Percentiles rank a stretch among this genome's conserved stretches.
Evolutionary conservation across 345 rosid genomes (phyloP).

Genomic region (Erysimum cheiranthoides): DNA sequence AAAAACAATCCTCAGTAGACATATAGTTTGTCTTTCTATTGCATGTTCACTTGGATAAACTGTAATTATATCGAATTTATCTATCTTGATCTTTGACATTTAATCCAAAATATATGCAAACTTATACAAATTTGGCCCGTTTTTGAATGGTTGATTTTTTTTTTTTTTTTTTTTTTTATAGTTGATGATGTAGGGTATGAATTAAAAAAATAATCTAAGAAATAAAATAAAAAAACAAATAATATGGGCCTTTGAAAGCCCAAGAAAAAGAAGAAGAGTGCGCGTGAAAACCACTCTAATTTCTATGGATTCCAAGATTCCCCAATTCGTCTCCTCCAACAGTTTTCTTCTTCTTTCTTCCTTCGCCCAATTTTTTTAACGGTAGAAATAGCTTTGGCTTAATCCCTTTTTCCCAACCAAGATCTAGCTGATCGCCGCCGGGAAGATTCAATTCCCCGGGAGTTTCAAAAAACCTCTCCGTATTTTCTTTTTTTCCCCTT

Average conservation of each 20-base stretch:
- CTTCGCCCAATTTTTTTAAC: background rate
- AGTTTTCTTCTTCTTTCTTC: constrained; percentile 21
- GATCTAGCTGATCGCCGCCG: constrained; percentile 38
- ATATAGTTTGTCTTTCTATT: background rate
- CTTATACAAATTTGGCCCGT: background rate
- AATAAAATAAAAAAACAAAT: background rate
- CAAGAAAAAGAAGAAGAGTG: background rate
- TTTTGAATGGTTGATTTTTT: background rate
- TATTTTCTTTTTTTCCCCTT: background rate
- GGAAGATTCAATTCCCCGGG: constrained; percentile 12
- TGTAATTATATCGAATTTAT: background rate
- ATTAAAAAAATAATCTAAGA: background rate
- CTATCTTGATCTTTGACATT: background rate
- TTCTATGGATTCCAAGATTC: constrained; percentile 39
- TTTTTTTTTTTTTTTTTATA: background rate
- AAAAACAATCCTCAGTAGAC: background rate
- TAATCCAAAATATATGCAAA: background rate
- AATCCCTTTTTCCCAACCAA: constrained; percentile 14
- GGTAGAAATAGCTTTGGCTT: constrained; percentile 23
- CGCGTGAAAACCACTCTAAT: constrained; percentile 41
- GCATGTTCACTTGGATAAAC: no score
- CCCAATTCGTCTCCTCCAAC: constrained; percentile 43
- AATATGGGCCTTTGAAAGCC: constrained; percentile 29
- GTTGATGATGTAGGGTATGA: constrained; percentile 18
- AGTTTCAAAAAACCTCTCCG: background rate